Percentiles rank a stretch among this genome's conserved stretches.
These are phyloP conservation scores for Phytopythium boreale DNA, from an alignment of 352 stramenopile genomes.

Conservation along the genomic window DNA sequence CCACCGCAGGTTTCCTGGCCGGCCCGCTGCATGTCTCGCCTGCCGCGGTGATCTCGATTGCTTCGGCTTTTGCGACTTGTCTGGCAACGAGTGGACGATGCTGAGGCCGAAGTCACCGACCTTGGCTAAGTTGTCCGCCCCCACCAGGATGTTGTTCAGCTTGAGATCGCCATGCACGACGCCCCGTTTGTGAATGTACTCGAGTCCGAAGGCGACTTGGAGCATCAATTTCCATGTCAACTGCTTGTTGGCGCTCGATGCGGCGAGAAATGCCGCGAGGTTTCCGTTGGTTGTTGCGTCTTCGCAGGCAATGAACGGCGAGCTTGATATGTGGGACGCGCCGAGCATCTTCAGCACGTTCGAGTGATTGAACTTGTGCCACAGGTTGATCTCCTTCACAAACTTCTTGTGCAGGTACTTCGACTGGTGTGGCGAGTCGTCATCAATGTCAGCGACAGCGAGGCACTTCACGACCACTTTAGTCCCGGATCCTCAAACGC, in stretches of 20 bases:
- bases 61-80: not conserved
- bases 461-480: slow-evolving; percentile 28
- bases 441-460: not conserved
- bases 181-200: slow-evolving; percentile 23
- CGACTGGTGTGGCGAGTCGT: not conserved
- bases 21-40: not conserved
- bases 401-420: slow-evolving; percentile 4
- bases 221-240: slow-evolving; percentile 13
- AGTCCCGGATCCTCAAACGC: slow-evolving; percentile 10
- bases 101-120: slow-evolving; percentile 17
- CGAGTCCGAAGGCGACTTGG: slow-evolving; percentile 29
- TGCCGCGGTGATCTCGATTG: not conserved
- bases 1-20: slow-evolving; percentile 14
- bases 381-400: slow-evolving; percentile 14
- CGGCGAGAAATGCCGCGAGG: slow-evolving; percentile 6
- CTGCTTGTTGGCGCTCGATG: not conserved
- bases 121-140: slow-evolving; percentile 11
- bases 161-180: slow-evolving; percentile 18
- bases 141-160: slow-evolving; percentile 20
- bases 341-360: slow-evolving; percentile 23
- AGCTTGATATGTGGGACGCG: slow-evolving; percentile 17
- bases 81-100: not conserved
- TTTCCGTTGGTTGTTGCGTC: slow-evolving; percentile 12
- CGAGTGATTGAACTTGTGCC: slow-evolving; percentile 17
- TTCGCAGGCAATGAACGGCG: slow-evolving; percentile 18